Conservation (phyloP, 2,329 filamentous ascomycete genomes). For the Beauveria brongniartii region DNA sequence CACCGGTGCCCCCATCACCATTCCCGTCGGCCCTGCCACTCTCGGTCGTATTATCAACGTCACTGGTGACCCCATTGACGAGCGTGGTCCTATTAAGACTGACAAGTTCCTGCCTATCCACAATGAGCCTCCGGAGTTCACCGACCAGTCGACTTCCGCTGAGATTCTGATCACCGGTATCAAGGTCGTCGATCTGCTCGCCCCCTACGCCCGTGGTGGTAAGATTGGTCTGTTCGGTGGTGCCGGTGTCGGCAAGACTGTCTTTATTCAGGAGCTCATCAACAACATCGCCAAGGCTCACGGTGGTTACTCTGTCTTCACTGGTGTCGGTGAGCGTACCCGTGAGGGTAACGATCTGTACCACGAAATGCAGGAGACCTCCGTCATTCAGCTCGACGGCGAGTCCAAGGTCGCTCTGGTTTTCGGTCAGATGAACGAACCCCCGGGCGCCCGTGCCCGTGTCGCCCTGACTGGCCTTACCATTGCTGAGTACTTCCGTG, state of each 20-base stretch:
- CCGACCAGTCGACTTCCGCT: conserved; percentile 90
- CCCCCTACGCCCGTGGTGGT: conserved; percentile 99
- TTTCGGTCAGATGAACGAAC: conserved; percentile 99
- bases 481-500: conserved; percentile 75
- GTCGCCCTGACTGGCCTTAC: conserved; percentile 89
- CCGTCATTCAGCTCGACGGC: conserved; percentile 98
- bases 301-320: conserved; percentile 99
- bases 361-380: conserved; percentile 99
- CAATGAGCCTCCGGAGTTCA: conserved; percentile 85
- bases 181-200: conserved; percentile 99
- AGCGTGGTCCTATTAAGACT: conserved; percentile 96
- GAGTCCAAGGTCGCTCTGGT: conserved; percentile 99
- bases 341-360: conserved; percentile 99
- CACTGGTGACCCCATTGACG: conserved; percentile 99
- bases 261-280: conserved; percentile 99
- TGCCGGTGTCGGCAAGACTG: conserved; percentile 99
- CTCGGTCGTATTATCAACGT: conserved; percentile 99
- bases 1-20: conserved; percentile 91
- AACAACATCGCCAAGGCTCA: conserved; percentile 99
- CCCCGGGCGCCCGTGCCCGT: conserved; percentile 98
- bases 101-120: conserved; percentile 85
- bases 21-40: conserved; percentile 87
- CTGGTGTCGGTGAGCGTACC: conserved; percentile 99
- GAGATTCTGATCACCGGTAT: conserved; percentile 98
- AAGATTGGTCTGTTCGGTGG: conserved; percentile 99